Evolutionary conservation across 176 grass and related monocot species (phyloP), one percentile per base, ranked within the genome.

Genomic region (Aegilops speltoides): DNA sequence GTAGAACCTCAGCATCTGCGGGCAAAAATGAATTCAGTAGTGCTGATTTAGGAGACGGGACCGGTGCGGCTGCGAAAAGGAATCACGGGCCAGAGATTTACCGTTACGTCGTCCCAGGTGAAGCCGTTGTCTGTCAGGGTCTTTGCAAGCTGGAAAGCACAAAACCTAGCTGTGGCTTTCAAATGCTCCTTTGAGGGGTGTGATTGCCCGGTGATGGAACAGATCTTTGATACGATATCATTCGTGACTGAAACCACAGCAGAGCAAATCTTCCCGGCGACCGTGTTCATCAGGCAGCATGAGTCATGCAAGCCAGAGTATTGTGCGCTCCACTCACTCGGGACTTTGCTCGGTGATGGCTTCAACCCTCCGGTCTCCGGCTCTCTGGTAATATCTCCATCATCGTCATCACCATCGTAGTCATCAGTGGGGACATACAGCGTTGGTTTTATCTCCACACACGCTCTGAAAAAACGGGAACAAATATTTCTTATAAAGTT

Each of bases 1-100:
- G 82, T 95, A 98, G 82, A 98, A 80, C 85, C 94, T 94, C 84
- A 94, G 82, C 88, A 93, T 92, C 96, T 98, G 88, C 84, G 89
- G 25, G 37, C 37, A 72, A 32, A 40, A 37, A 68, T 54, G 0
- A 72, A 62, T 23, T 23, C 7, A 41, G 34, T 61, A 46, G 86
- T 10, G 10, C 5, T 33, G 25, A 3, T 81, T 81, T 65, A 93
- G 48, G n/a, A 88, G 65, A 6, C 38, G 2, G 10, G 24, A 38
- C 6, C 4, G 37, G 66, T 41, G 38, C 26, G 77, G 61, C 9
- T 23, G 29, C 17, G 10, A 86, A 23, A 86, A 28, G 6, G 10
- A 68, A 67, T 15, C 46, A 9, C 6, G 25, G 16, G 17, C 0
- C 11, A 83, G 40, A 86, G 73, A 77, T 62, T 15, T 73, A 98